These are phyloP conservation scores for Otatea glauca DNA, from an alignment of 176 grass and related monocot genomes.

Conservation along the genomic window DNA sequence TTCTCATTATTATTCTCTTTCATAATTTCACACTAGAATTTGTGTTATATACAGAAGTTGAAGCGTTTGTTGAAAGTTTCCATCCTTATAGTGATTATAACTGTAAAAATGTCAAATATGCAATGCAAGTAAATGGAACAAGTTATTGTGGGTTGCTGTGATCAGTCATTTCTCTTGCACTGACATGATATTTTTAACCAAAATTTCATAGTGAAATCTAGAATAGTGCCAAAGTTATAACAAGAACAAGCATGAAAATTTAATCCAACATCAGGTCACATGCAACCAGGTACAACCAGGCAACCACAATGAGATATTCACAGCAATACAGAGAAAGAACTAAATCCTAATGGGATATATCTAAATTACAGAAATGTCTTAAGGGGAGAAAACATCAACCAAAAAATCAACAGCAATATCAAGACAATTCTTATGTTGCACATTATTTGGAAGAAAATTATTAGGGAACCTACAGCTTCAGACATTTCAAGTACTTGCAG, in stretches of 20 bases:
- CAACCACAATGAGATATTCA: not conserved
- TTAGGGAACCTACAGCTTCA: conserved; percentile 49
- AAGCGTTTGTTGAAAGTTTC: too few species aligned
- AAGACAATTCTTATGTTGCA: conserved; percentile 13
- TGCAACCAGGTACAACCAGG: too few species aligned
- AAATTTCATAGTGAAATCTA: not conserved
- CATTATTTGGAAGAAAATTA: not conserved
- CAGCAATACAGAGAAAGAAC: not conserved
- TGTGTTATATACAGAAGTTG: too few species aligned
- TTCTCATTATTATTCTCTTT: too few species aligned
- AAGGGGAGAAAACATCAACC: not conserved
- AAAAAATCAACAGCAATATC: not conserved
- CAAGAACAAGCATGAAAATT: not conserved
- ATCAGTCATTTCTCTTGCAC: not conserved
- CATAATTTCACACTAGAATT: too few species aligned
- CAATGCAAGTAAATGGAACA: not conserved
- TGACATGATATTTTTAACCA: not conserved
- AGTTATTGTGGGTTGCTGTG: not conserved
- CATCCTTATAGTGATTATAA: too few species aligned
- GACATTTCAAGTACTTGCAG: conserved; percentile 60
- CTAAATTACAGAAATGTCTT: not conserved
- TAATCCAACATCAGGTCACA: not conserved
- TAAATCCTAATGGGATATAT: not conserved
- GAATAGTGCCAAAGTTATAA: not conserved
- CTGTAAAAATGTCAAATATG: not conserved